Percentiles rank a stretch among this genome's conserved stretches.
Conservation (phyloP, 2,329 filamentous ascomycete genomes). For the Neodidymelliopsis sp. region DNA sequence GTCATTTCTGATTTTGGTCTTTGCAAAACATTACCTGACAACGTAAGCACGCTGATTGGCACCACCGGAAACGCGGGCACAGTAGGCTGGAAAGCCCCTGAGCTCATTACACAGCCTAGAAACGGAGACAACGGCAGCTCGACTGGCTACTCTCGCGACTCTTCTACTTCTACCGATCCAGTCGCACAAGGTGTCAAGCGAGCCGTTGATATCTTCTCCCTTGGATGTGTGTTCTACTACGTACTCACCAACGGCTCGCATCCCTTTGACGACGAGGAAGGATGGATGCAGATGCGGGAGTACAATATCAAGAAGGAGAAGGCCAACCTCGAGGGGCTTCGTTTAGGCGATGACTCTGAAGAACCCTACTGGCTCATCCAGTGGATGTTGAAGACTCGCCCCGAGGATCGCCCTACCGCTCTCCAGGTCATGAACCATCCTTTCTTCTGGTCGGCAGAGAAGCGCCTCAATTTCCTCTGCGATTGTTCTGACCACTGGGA, state of each 20-base stretch:
- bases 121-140: slow-evolving; percentile 52
- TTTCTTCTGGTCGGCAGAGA: slow-evolving; percentile 94
- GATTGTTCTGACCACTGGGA: slow-evolving; percentile 97
- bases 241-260: slow-evolving; percentile 93
- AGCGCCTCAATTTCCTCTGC: slow-evolving; percentile 90
- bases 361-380: slow-evolving; percentile 88
- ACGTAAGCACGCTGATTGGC: slow-evolving; percentile 92
- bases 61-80: slow-evolving; percentile 95
- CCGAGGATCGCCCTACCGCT: slow-evolving; percentile 74
- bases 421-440: slow-evolving; percentile 87
- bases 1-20: slow-evolving; percentile 97
- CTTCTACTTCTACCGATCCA: slow-evolving; percentile 49
- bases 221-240: slow-evolving; percentile 98
- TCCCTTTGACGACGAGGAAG: slow-evolving; percentile 91
- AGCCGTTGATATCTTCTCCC: slow-evolving; percentile 95
- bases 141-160: slow-evolving; percentile 53
- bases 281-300: slow-evolving; percentile 84
- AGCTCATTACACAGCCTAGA: slow-evolving; percentile 73
- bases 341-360: slow-evolving; percentile 82
- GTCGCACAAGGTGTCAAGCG: slow-evolving; percentile 82
- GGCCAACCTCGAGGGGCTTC: slow-evolving; percentile 74
- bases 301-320: slow-evolving; percentile 95
- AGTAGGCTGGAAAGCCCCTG: slow-evolving; percentile 94
- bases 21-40: slow-evolving; percentile 95
- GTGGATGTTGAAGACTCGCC: slow-evolving; percentile 76